A percentile compares a stretch with the other conserved stretches of the same genome.
Evolutionary conservation across 2,329 filamentous ascomycete species (phyloP).

Genomic region (Hypoxylon sp.): DNA sequence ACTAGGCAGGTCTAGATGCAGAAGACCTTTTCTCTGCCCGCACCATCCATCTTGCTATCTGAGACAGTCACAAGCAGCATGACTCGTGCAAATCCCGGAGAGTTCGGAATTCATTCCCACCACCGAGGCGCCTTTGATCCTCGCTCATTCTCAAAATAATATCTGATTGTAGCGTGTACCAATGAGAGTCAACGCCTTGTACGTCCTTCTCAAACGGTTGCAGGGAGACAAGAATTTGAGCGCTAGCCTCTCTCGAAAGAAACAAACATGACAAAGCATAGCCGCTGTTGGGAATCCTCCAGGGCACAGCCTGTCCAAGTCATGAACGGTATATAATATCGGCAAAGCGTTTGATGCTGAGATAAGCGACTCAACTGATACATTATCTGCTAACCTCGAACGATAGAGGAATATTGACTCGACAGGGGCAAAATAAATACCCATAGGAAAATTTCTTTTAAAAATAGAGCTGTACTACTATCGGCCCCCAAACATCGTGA

Average conservation of each 20-base stretch:
- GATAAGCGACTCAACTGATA: constrained; percentile 38
- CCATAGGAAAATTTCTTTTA: constrained; percentile 4
- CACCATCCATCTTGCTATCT: constrained; percentile 29
- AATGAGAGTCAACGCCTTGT: constrained; percentile 31
- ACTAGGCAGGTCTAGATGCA: constrained; percentile 41
- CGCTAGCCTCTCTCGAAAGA: constrained; percentile 29
- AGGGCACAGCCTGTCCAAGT: constrained; percentile 26
- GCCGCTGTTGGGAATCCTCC: constrained; percentile 19
- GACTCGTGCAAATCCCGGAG: constrained; percentile 42
- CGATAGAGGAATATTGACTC: constrained; percentile 6
- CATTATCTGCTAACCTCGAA: constrained; percentile 15
- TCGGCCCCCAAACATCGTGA: constrained; percentile 30
- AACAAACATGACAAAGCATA: constrained; percentile 31
- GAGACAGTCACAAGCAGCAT: constrained; percentile 33
- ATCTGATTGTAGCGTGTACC: constrained; percentile 29
- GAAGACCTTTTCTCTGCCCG: constrained; percentile 26
- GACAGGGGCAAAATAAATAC: constrained; percentile 1
- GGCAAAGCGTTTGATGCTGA: constrained; percentile 27
- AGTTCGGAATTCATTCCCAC: constrained; percentile 38
- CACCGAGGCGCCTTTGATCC: constrained; percentile 21
- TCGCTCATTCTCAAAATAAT: constrained; percentile 24
- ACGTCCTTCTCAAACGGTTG: constrained; percentile 20
- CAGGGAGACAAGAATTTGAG: constrained; percentile 29
- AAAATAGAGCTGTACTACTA: constrained; percentile 24
- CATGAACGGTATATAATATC: constrained; percentile 27